Conservation (phyloP, 2,329 filamentous ascomycete species). For the Penicillium psychrosexuale region DNA sequence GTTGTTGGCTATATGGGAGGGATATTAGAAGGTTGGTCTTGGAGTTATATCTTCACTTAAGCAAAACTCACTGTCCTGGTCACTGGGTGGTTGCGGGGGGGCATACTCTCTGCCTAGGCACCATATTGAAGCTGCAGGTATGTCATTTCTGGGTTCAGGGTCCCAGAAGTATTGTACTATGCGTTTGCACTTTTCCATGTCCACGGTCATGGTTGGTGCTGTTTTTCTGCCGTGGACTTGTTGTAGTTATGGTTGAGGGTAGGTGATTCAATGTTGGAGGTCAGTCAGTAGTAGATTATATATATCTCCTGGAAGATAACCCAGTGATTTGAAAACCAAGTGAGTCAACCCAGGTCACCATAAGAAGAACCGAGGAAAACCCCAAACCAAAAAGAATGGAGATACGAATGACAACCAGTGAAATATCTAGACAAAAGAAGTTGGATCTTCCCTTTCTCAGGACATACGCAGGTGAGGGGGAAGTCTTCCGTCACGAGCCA, state of each 20-base stretch:
- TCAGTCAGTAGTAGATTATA: not conserved
- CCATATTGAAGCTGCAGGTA: slow-evolving; percentile 71
- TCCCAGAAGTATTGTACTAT: slow-evolving; percentile 93
- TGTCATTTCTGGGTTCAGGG: slow-evolving; percentile 77
- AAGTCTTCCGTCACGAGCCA: not conserved
- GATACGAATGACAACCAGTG: too few relatives aligned
- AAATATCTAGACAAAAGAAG: not conserved
- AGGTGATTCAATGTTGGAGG: not conserved
- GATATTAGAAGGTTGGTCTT: not conserved
- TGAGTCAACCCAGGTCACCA: not conserved
- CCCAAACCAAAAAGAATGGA: not conserved
- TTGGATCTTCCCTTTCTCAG: not conserved
- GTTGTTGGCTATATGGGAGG: not conserved
- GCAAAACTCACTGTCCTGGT: not conserved
- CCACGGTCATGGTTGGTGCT: slow-evolving; percentile 56
- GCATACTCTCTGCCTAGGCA: slow-evolving; percentile 66
- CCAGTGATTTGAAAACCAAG: not conserved
- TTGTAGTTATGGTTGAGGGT: not conserved
- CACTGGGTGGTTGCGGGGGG: slow-evolving; percentile 6
- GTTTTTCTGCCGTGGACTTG: not conserved
- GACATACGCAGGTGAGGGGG: not conserved
- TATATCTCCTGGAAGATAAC: not conserved
- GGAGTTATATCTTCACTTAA: not conserved
- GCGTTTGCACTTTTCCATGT: slow-evolving; percentile 74
- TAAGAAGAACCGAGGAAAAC: too few relatives aligned